Percentiles rank a stretch among this genome's conserved stretches.
Evolutionary conservation across 176 grass and related monocot species (phyloP).

Genomic region (Ananas comosus): DNA sequence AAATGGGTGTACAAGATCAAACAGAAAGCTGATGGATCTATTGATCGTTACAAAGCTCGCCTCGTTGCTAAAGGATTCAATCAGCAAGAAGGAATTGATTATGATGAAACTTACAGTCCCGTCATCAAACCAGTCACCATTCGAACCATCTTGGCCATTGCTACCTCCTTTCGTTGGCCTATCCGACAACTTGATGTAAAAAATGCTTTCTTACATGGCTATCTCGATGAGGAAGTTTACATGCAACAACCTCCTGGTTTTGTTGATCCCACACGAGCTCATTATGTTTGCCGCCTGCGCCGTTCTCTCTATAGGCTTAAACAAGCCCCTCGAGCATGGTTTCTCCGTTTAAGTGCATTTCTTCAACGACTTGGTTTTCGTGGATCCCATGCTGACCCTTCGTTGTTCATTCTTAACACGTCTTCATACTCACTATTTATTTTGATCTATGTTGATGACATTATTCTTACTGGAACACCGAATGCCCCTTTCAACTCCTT

Average conservation of each 20-base stretch:
- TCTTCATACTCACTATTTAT: background rate
- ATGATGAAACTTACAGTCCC: background rate
- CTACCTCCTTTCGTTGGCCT: background rate
- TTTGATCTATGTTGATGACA: background rate
- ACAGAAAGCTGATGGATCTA: background rate
- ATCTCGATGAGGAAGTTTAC: background rate
- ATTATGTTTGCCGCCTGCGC: background rate
- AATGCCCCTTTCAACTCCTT: too few species aligned
- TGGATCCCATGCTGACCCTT: background rate
- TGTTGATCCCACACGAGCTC: background rate
- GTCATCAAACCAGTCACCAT: conserved; percentile 1
- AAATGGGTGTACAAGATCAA: background rate
- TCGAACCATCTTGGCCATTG: background rate
- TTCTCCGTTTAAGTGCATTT: background rate
- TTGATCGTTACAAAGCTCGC: background rate
- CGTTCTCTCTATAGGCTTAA: background rate
- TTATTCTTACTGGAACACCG: background rate
- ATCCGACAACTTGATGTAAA: background rate
- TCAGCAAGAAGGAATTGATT: background rate
- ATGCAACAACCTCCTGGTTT: background rate
- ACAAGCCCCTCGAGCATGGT: background rate
- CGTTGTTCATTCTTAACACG: background rate
- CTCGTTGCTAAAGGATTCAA: background rate
- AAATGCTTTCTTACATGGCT: background rate
- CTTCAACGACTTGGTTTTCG: background rate